These are phyloP conservation scores for Skeletonema potamos DNA, from an alignment of 108 stramenopile genomes.

Conservation along the genomic window DNA sequence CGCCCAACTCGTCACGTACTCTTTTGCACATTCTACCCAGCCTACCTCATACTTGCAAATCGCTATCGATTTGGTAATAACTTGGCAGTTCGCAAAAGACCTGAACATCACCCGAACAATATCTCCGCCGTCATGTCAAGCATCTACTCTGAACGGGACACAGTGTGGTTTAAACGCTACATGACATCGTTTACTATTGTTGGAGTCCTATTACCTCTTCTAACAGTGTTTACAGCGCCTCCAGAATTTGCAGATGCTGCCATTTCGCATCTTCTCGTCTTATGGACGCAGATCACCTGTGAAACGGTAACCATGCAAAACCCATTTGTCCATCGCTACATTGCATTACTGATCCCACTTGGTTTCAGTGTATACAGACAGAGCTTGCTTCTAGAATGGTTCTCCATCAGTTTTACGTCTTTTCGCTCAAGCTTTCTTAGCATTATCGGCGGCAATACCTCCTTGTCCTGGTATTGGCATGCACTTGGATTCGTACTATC, in stretches of 20 bases:
- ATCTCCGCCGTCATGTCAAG: background rate
- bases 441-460: background rate
- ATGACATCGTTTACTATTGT: background rate
- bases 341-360: background rate
- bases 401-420: background rate
- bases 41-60: slow-evolving; percentile 10
- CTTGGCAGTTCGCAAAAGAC: background rate
- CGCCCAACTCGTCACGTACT: slow-evolving; percentile 3
- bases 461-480: background rate
- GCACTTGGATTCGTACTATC: background rate
- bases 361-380: slow-evolving; percentile 13
- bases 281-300: slow-evolving; percentile 7
- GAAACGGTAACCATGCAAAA: slow-evolving; percentile 5
- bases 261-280: background rate
- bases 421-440: no score
- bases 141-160: slow-evolving; percentile 6
- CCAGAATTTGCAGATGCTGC: background rate
- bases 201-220: background rate
- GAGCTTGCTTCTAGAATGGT: slow-evolving; percentile 5
- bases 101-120: background rate
- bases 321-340: slow-evolving; percentile 2
- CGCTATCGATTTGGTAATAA: background rate
- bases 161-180: slow-evolving; percentile 2
- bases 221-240: background rate
- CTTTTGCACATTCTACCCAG: slow-evolving; percentile 4